Conservation (phyloP, 2,329 filamentous ascomycete genomes). For the Coniochaeta ligniaria region DNA sequence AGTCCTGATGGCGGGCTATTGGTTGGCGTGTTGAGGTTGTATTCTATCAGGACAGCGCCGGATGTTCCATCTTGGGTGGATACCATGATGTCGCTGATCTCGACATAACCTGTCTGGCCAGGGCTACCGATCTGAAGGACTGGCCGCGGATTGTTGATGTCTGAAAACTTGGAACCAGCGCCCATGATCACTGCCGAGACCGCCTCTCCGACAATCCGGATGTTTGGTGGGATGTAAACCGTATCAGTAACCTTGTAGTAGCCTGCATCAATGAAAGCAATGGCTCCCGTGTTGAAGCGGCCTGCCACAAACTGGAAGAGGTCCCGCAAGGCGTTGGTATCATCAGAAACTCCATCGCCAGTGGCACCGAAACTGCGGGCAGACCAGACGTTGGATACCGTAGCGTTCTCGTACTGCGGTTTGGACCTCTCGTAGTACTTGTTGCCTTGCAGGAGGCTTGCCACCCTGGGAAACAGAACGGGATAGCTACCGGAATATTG, state of each 20-base stretch:
- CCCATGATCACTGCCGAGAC: conserved; percentile 45
- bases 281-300: conserved; percentile 33
- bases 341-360: conserved; percentile 65
- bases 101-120: conserved; percentile 58
- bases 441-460: conserved; percentile 44
- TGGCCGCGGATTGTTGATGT: conserved; percentile 51
- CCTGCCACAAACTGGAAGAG: conserved; percentile 21
- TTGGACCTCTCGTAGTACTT: conserved; percentile 47
- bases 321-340: conserved; percentile 28
- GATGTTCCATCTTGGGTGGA: conserved; percentile 59
- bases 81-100: conserved; percentile 67
- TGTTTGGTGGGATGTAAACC: conserved; percentile 34
- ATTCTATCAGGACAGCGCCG: conserved; percentile 66
- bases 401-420: conserved; percentile 54
- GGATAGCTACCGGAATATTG: conserved; percentile 40
- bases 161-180: conserved; percentile 46
- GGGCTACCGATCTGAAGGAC: conserved; percentile 55
- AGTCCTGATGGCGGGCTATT: conserved; percentile 38
- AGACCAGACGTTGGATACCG: conserved; percentile 49
- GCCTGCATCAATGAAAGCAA: conserved; percentile 58
- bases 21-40: conserved; percentile 52
- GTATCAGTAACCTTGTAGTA: conserved; percentile 55
- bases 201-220: conserved; percentile 52
- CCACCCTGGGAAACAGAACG: conserved; percentile 39
- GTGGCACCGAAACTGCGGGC: conserved; percentile 56